These are phyloP conservation scores for Morella rubra DNA, from an alignment of 306 rosid genomes.

Conservation along the genomic window DNA sequence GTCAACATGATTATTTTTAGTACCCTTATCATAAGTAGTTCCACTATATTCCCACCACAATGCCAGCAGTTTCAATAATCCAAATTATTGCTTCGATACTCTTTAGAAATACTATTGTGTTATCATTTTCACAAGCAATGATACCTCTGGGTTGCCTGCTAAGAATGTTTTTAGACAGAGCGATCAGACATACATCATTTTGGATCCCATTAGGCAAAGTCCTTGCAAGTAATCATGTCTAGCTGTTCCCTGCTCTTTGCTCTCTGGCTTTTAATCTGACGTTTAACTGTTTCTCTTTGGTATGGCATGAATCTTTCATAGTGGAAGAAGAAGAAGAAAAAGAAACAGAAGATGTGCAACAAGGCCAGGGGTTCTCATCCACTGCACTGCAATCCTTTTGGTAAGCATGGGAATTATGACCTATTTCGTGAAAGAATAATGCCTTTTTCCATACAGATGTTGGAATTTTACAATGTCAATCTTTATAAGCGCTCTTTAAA, in stretches of 20 bases:
- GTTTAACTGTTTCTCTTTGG: neutral
- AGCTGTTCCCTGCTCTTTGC: too few relatives aligned
- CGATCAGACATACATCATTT: slow-evolving; percentile 7
- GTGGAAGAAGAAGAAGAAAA: neutral
- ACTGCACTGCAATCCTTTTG: neutral
- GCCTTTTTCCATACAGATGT: too few relatives aligned
- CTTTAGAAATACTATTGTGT: slow-evolving; percentile 18
- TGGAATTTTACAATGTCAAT: too few relatives aligned
- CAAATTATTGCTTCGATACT: slow-evolving; percentile 17
- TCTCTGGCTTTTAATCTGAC: neutral
- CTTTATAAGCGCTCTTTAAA: too few relatives aligned
- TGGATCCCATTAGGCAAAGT: neutral
- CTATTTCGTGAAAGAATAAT: too few relatives aligned
- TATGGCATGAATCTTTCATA: neutral
- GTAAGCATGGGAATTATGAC: neutral
- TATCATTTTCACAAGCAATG: slow-evolving; percentile 27
- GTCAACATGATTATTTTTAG: slow-evolving; percentile 50
- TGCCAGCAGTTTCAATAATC: slow-evolving; percentile 30
- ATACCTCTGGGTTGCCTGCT: neutral
- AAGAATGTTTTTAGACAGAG: neutral
- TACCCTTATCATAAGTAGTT: slow-evolving; percentile 29
- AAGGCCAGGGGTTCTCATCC: neutral
- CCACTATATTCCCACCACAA: slow-evolving; percentile 17
- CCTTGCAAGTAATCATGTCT: neutral
- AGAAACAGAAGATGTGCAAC: neutral